A percentile compares a stretch with the other conserved stretches of the same genome.
These are phyloP conservation scores for Candida vaughaniae DNA, from an alignment of 805 yeast genomes.

Conservation along the genomic window DNA sequence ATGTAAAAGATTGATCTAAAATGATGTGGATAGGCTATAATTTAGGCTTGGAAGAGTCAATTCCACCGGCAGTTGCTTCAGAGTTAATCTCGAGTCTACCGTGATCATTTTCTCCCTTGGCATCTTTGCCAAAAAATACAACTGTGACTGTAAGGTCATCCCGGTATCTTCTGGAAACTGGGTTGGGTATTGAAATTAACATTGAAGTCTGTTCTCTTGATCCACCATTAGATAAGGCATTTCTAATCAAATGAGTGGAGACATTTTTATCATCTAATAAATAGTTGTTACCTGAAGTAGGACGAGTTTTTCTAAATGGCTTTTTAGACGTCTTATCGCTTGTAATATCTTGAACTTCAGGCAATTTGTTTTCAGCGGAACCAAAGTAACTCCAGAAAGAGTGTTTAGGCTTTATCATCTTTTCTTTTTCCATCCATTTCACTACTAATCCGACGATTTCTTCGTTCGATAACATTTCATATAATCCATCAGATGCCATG, in stretches of 20 bases:
- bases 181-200: constrained; percentile 87
- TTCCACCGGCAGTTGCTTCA: constrained; percentile 61
- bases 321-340: constrained; percentile 63
- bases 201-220: constrained; percentile 84
- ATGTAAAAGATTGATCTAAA: too few species aligned
- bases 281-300: constrained; percentile 35
- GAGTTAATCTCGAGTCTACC: constrained; percentile 57
- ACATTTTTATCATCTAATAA: constrained; percentile 82
- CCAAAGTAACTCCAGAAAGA: constrained; percentile 48
- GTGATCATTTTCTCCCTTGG: constrained; percentile 36
- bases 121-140: constrained; percentile 77
- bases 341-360: constrained; percentile 63
- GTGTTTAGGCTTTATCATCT: constrained; percentile 53
- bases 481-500: constrained; percentile 91
- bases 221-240: constrained; percentile 86
- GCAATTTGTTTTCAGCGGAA: constrained; percentile 49
- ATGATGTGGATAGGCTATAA: constrained; percentile 32
- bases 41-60: constrained; percentile 45
- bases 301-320: constrained; percentile 61
- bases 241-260: constrained; percentile 89
- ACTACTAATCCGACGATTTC: constrained; percentile 91
- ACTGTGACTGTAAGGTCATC: constrained; percentile 97
- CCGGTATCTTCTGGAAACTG: constrained; percentile 86
- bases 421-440: constrained; percentile 83
- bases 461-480: constrained; percentile 87